A percentile compares a stretch with the other conserved stretches of the same genome.
Evolutionary conservation across 2,329 filamentous ascomycete species (phyloP).

Genomic region (Stemphylium beticola): DNA sequence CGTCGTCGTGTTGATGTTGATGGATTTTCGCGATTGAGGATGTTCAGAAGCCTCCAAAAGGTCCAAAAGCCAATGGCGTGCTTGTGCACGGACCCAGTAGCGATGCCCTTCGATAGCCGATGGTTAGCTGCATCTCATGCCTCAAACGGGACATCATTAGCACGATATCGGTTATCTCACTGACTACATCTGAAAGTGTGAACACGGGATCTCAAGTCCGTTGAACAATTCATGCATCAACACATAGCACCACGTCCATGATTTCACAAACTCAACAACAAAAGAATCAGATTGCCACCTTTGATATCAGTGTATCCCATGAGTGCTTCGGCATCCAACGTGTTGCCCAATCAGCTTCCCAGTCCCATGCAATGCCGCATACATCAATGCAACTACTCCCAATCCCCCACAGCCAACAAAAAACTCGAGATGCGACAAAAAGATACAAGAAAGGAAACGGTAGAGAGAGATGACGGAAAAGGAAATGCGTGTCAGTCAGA

Average conservation of each 20-base stretch:
- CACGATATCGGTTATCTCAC: conserved; percentile 1
- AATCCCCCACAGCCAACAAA: too few species aligned
- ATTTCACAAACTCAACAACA: not conserved
- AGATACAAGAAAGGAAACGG: not conserved
- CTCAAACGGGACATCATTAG: conserved; percentile 16
- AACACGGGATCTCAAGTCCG: too few species aligned
- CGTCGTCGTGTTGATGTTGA: not conserved
- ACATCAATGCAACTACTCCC: not conserved
- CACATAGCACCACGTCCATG: not conserved
- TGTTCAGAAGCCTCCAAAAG: not conserved
- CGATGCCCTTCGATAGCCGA: conserved; percentile 19
- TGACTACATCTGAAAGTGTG: not conserved
- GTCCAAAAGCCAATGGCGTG: conserved; percentile 26
- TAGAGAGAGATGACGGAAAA: not conserved
- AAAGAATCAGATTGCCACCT: conserved; percentile 7
- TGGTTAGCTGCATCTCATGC: conserved; percentile 19
- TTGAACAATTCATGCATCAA: not conserved
- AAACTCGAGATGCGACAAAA: not conserved
- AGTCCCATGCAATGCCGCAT: conserved; percentile 3
- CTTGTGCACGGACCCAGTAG: conserved; percentile 28
- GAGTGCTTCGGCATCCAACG: not conserved
- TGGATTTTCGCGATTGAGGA: not conserved
- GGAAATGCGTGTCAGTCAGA: not conserved
- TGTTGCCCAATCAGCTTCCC: not conserved
- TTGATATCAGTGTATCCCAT: conserved; percentile 9